Evolutionary conservation across 768 basidiomycete species (phyloP).

Genomic region (Auricularia auricula-judae): DNA sequence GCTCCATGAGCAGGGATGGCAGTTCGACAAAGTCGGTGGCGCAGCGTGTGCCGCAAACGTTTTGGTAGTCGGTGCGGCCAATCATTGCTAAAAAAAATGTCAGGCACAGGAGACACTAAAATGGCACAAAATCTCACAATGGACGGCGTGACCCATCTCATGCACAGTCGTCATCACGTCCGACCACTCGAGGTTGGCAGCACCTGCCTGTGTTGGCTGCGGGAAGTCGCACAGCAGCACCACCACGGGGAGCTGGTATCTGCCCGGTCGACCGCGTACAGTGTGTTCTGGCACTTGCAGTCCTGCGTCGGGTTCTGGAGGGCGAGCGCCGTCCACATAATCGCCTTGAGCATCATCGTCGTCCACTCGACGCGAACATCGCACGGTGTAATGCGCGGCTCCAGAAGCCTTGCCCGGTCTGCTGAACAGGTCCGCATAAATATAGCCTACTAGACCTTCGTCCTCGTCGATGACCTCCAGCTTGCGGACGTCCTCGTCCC

Average conservation of each 20-base stretch:
- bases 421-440: conserved; percentile 88
- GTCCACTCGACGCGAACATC: conserved; percentile 86
- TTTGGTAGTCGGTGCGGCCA: conserved; percentile 93
- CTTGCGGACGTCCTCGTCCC: conserved; percentile 83
- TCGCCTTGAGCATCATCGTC: conserved; percentile 77
- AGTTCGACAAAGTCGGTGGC: conserved; percentile 98
- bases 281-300: conserved; percentile 42
- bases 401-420: conserved; percentile 78
- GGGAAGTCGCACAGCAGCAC: conserved; percentile 86
- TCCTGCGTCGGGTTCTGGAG: conserved; percentile 26
- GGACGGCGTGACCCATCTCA: conserved; percentile 99
- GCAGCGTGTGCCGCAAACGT: conserved; percentile 93
- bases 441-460: conserved; percentile 80
- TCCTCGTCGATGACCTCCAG: conserved; percentile 88
- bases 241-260: conserved; percentile 82
- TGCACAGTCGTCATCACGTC: conserved; percentile 93
- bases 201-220: conserved; percentile 45
- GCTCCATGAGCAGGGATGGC: conserved; percentile 97
- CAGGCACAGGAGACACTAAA: conserved; percentile 4
- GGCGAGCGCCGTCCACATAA: conserved; percentile 18
- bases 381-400: conserved; percentile 95
- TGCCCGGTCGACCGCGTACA: conserved; percentile 51
- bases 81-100: conserved; percentile 68
- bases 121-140: conserved; percentile 46
- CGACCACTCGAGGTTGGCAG: conserved; percentile 78